phyloP scores from a whole-genome alignment of 1,284 basidiomycete species.

The Ustilago esculenta region DNA sequence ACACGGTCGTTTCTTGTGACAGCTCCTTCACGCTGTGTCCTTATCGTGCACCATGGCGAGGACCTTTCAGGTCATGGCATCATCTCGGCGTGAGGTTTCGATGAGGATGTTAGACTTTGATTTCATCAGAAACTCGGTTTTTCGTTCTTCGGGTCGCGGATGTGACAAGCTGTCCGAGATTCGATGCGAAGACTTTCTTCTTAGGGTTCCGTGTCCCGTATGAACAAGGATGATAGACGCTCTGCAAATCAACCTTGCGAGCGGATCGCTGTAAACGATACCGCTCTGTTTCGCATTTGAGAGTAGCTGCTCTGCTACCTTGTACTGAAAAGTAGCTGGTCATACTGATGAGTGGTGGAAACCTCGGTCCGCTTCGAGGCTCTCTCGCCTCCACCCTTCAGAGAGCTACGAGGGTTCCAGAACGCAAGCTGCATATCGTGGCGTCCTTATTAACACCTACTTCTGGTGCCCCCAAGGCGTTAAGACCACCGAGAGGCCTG shows the following conservation, averaged over 20 bases:
- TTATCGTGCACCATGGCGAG: constrained; percentile 36
- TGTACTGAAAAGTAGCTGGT: neutral
- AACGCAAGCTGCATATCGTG: neutral
- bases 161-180: constrained; percentile 19
- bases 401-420: neutral
- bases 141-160: neutral
- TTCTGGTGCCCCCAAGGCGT: neutral
- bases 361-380: constrained; percentile 3
- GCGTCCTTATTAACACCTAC: too few relatives aligned
- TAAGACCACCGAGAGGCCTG: too few relatives aligned
- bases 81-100: constrained; percentile 2
- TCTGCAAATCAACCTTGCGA: too few relatives aligned
- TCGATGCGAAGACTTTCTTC: constrained; percentile 32
- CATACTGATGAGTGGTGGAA: neutral
- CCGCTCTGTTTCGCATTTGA: too few relatives aligned
- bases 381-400: neutral
- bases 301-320: too few relatives aligned
- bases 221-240: neutral
- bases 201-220: constrained; percentile 3
- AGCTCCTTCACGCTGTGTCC: neutral
- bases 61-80: constrained; percentile 40
- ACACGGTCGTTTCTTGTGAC: constrained; percentile 13
- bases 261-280: too few relatives aligned
- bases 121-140: too few relatives aligned
- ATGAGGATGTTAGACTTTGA: neutral